Percentiles rank a stretch among this genome's conserved stretches.
These are phyloP conservation scores for Cotoneaster glaucophyllus DNA, from an alignment of 306 rosid species.

Conservation along the genomic window DNA sequence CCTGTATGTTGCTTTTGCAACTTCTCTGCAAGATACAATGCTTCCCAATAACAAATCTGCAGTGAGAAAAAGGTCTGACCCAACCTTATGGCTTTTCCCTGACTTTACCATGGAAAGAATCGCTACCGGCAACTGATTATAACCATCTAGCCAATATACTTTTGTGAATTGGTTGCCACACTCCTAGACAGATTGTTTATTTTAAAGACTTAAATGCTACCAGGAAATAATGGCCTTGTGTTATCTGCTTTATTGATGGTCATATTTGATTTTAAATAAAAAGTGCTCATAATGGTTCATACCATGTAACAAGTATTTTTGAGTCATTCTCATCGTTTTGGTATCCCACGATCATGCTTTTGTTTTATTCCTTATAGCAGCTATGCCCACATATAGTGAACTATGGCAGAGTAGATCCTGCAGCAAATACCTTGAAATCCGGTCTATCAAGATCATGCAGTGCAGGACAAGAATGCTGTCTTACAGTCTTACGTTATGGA, in stretches of 20 bases:
- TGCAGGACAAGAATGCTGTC: conserved; percentile 74
- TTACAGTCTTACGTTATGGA: conserved; percentile 49
- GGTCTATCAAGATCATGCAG: conserved; percentile 73
- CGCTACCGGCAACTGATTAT: neutral
- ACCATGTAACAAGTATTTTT: neutral
- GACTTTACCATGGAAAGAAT: neutral
- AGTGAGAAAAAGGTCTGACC: neutral
- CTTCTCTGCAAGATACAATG: neutral
- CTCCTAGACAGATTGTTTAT: neutral
- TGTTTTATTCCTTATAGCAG: conserved; percentile 41
- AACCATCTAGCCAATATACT: conserved; percentile 4
- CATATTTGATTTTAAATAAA: neutral
- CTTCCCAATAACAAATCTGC: neutral
- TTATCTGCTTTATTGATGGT: neutral
- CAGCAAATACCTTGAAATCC: conserved; percentile 71
- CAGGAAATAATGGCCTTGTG: neutral
- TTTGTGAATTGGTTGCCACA: conserved; percentile 8
- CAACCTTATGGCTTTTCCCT: neutral
- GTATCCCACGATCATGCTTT: conserved; percentile 4
- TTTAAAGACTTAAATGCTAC: neutral
- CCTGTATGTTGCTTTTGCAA: neutral
- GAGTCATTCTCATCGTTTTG: neutral
- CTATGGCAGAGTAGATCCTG: conserved; percentile 68
- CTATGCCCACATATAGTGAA: conserved; percentile 62
- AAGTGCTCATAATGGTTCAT: neutral